phyloP scores from a whole-genome alignment of 2,329 filamentous ascomycete species.

The Colletotrichum nymphaeae region DNA sequence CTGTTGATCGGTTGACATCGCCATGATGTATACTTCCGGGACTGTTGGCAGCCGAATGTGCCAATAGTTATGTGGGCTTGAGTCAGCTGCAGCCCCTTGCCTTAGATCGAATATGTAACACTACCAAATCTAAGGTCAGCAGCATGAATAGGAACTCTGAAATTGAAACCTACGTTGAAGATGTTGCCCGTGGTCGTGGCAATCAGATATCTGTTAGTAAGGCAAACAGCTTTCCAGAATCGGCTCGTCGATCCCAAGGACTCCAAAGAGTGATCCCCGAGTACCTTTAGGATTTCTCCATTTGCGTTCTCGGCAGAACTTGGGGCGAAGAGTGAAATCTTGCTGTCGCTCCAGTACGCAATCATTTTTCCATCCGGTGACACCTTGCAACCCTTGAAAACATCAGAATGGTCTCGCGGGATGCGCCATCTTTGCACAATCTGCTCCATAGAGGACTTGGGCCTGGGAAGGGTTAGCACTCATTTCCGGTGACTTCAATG shows the following conservation, averaged over 20 bases:
- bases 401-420: background rate
- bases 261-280: background rate
- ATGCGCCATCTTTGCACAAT: background rate
- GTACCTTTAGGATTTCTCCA: background rate
- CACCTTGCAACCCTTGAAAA: background rate
- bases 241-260: background rate
- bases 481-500: background rate
- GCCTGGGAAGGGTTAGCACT: background rate
- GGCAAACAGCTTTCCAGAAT: constrained; percentile 1
- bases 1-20: background rate
- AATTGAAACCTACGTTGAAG: background rate
- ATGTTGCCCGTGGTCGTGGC: background rate
- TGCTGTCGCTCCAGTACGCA: constrained; percentile 3
- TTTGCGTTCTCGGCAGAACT: background rate
- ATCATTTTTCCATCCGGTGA: background rate
- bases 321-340: background rate
- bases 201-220: constrained; percentile 5
- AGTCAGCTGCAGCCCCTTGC: background rate
- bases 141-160: background rate
- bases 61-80: background rate
- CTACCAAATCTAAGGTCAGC: background rate
- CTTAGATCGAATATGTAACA: background rate
- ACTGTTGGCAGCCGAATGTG: background rate
- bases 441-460: background rate
- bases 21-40: background rate